A percentile compares a stretch with the other conserved stretches of the same genome.
Evolutionary conservation across 176 grass and related monocot genomes (phyloP).

Genomic region (Cocos nucifera): DNA sequence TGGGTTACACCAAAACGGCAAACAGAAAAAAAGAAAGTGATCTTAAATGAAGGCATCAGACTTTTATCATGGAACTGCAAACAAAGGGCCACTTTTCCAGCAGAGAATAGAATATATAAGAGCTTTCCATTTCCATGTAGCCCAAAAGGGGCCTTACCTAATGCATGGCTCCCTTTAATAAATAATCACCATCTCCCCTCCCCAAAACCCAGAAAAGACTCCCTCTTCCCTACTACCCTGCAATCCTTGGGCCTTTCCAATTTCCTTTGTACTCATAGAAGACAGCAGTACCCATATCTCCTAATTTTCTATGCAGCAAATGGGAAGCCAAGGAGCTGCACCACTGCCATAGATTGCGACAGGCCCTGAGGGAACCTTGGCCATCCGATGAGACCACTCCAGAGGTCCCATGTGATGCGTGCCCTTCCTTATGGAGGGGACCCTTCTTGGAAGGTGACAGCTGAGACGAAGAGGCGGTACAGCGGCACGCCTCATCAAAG

Average conservation of each 20-base stretch:
- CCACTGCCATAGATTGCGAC: conserved; percentile 1
- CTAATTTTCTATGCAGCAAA: background rate
- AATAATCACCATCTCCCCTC: too few relatives aligned
- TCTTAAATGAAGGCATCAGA: background rate
- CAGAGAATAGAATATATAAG: conserved; percentile 5
- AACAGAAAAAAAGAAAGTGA: too few relatives aligned
- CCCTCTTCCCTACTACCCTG: background rate
- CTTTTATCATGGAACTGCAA: conserved; percentile 7
- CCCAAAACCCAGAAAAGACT: too few relatives aligned
- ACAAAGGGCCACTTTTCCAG: background rate
- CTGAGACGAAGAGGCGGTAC: background rate
- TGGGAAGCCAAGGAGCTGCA: conserved; percentile 3
- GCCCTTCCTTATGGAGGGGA: background rate
- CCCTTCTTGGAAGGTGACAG: background rate
- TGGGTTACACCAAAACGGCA: too few relatives aligned
- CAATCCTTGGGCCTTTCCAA: background rate
- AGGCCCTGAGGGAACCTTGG: background rate
- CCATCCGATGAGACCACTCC: background rate
- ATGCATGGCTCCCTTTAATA: background rate
- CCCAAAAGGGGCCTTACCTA: background rate
- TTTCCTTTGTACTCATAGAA: background rate
- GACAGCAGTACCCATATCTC: background rate
- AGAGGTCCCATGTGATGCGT: conserved; percentile 1
- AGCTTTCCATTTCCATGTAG: conserved; percentile 9
- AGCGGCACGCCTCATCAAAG: background rate